phyloP scores from a whole-genome alignment of 2,329 filamentous ascomycete genomes.

The Scorias spongiosa region DNA sequence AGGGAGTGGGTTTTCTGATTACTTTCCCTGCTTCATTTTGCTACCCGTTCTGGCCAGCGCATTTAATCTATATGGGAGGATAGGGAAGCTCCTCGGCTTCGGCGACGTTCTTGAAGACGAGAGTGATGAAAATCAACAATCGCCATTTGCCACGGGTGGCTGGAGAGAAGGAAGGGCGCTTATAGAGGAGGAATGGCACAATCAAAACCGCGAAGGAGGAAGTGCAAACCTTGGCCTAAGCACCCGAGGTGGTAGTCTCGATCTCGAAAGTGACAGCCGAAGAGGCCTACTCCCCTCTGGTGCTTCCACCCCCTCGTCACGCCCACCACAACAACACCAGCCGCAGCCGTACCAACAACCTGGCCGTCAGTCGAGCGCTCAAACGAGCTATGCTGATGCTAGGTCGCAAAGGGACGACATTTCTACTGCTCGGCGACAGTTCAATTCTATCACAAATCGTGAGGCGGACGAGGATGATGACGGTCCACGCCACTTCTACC shows the following conservation, averaged over 20 bases:
- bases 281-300: constrained; percentile 1
- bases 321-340: background rate
- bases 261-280: constrained; percentile 9
- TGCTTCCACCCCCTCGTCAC: constrained; percentile 1
- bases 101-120: constrained; percentile 59
- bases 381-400: background rate
- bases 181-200: constrained; percentile 62
- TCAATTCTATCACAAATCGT: constrained; percentile 17
- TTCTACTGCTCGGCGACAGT: constrained; percentile 12
- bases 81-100: constrained; percentile 64
- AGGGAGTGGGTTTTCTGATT: constrained; percentile 68
- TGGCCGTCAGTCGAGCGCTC: background rate
- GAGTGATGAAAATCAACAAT: constrained; percentile 47
- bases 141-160: constrained; percentile 58
- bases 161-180: constrained; percentile 88
- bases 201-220: constrained; percentile 23
- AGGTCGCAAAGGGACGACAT: background rate
- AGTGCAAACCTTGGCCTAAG: constrained; percentile 24
- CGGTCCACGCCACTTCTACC: constrained; percentile 50
- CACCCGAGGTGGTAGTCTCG: constrained; percentile 13
- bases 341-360: constrained; percentile 1
- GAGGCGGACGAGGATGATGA: constrained; percentile 51
- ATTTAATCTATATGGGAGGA: constrained; percentile 77
- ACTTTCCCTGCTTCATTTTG: constrained; percentile 80
- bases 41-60: constrained; percentile 71